These are phyloP conservation scores for Irpex rosettiformis DNA, from an alignment of 1,284 basidiomycete species.

Conservation along the genomic window DNA sequence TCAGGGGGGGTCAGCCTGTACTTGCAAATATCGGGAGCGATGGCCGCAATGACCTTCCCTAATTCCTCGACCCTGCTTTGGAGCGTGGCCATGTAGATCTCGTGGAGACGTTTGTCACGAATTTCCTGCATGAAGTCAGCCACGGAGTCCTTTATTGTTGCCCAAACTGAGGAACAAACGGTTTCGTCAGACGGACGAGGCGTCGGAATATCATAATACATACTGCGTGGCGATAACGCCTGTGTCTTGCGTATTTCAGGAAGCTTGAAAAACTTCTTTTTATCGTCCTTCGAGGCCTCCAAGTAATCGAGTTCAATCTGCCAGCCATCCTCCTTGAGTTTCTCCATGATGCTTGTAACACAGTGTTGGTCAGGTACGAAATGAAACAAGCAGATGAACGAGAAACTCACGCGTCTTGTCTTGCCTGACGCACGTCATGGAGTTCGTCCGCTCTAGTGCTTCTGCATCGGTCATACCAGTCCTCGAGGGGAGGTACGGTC, in stretches of 20 bases:
- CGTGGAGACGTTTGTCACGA: neutral
- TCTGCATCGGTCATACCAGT: neutral
- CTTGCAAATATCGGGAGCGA: neutral
- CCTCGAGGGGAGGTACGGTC: neutral
- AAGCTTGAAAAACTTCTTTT: neutral
- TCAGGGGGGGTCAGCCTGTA: no score
- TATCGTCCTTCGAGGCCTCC: neutral
- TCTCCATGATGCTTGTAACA: neutral
- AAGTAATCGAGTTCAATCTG: neutral
- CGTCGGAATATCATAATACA: neutral
- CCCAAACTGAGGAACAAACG: neutral
- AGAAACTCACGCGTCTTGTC: neutral
- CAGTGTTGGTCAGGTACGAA: neutral
- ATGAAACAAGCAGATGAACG: neutral
- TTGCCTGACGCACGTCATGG: neutral
- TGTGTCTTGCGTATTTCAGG: neutral
- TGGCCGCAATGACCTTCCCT: neutral
- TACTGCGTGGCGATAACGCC: neutral
- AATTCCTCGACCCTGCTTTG: neutral
- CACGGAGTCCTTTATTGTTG: neutral
- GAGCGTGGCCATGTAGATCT: neutral
- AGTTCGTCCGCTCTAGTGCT: neutral
- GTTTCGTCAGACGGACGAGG: neutral
- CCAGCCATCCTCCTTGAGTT: neutral
- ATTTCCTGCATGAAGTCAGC: neutral